These are phyloP conservation scores for Talaromyces pinophilus DNA, from an alignment of 2,329 filamentous ascomycete genomes.

Conservation along the genomic window DNA sequence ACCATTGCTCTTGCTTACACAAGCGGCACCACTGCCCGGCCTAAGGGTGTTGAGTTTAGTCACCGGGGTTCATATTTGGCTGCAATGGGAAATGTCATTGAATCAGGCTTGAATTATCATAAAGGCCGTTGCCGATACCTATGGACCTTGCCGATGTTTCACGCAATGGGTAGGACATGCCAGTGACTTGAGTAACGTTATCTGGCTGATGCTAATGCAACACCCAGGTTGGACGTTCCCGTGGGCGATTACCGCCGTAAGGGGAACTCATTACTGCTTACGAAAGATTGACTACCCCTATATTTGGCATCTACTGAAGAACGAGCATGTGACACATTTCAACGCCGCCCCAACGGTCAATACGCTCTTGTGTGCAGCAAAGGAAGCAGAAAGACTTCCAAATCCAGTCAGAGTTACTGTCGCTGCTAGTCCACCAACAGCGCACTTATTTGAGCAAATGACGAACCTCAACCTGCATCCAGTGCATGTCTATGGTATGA, in stretches of 20 bases:
- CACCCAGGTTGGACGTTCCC: slow-evolving; percentile 73
- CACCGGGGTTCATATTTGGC: slow-evolving; percentile 87
- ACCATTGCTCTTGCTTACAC: slow-evolving; percentile 90
- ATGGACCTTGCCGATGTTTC: slow-evolving; percentile 91
- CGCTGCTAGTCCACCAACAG: slow-evolving; percentile 85
- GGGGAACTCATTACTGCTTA: slow-evolving; percentile 93
- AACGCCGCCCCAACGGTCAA: slow-evolving; percentile 96
- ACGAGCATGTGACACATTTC: slow-evolving; percentile 89
- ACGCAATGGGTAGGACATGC: slow-evolving; percentile 54
- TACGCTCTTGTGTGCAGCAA: slow-evolving; percentile 79
- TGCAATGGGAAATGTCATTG: slow-evolving; percentile 79
- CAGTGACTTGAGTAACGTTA: no score
- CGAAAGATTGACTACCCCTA: slow-evolving; percentile 92
- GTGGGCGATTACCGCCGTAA: slow-evolving; percentile 87
- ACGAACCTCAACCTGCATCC: slow-evolving; percentile 79
- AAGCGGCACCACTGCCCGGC: slow-evolving; percentile 84
- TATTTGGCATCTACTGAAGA: slow-evolving; percentile 85
- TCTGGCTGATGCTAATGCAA: neutral
- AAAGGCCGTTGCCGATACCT: slow-evolving; percentile 75
- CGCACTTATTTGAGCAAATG: slow-evolving; percentile 93
- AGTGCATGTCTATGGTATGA: slow-evolving; percentile 87
- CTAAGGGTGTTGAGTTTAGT: slow-evolving; percentile 91
- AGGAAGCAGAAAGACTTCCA: slow-evolving; percentile 70
- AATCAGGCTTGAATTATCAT: slow-evolving; percentile 77
- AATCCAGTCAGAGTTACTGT: slow-evolving; percentile 82